A percentile compares a stretch with the other conserved stretches of the same genome.
Evolutionary conservation across 441 rosid species (phyloP).

Genomic region (Dalechampia spathulata): DNA sequence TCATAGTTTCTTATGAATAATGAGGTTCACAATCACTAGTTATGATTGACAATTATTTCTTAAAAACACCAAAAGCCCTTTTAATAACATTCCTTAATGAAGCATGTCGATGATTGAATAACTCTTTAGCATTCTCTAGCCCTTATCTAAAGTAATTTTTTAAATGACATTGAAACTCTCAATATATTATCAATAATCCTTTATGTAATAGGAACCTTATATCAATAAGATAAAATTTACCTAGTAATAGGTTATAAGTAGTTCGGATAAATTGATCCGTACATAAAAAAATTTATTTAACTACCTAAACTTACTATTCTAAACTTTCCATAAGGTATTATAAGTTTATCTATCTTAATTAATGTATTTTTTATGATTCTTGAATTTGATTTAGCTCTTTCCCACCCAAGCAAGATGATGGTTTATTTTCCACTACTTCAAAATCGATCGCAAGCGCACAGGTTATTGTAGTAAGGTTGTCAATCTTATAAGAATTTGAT

Average conservation of each 20-base stretch:
- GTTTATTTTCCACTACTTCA: too few species aligned
- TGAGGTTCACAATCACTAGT: background rate
- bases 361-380: conserved; percentile 2
- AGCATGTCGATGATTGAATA: background rate
- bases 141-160: background rate
- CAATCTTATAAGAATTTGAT: too few species aligned
- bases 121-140: background rate
- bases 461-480: too few species aligned
- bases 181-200: background rate
- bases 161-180: background rate
- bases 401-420: background rate
- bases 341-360: background rate
- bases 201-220: background rate
- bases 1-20: background rate
- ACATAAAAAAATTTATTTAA: too few species aligned
- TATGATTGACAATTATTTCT: background rate
- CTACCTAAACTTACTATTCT: background rate
- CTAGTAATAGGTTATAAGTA: background rate
- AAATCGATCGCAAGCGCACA: too few species aligned
- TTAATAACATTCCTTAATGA: background rate
- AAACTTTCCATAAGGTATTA: background rate
- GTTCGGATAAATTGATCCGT: too few species aligned
- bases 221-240: background rate
- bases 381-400: background rate
- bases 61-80: background rate